These are phyloP conservation scores for Podaxis sp. DNA, from an alignment of 768 basidiomycete species.

Conservation along the genomic window DNA sequence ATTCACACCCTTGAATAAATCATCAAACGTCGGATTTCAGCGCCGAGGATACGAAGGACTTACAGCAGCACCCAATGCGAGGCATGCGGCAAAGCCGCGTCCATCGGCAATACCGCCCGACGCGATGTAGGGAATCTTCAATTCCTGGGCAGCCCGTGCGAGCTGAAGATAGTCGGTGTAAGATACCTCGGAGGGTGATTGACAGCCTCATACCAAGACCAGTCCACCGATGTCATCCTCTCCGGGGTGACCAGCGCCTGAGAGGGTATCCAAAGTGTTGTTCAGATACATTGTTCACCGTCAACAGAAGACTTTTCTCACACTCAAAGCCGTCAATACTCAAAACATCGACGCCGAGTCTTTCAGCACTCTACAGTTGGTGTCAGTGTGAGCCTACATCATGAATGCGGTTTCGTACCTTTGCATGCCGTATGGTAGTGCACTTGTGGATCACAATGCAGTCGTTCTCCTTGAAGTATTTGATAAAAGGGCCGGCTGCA, in stretches of 20 bases:
- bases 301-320: constrained; percentile 27
- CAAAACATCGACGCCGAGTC: constrained; percentile 79
- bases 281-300: background rate
- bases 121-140: constrained; percentile 84
- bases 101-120: constrained; percentile 91
- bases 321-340: constrained; percentile 95
- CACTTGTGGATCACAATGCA: constrained; percentile 90
- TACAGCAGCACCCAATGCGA: constrained; percentile 80
- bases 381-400: background rate
- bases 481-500: constrained; percentile 73
- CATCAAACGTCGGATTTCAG: constrained; percentile 7
- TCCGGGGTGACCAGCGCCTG: constrained; percentile 92
- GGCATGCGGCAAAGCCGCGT: constrained; percentile 76
- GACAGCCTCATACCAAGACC: constrained; percentile 57
- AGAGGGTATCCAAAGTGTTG: constrained; percentile 5
- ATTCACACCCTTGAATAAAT: constrained; percentile 65
- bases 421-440: constrained; percentile 82
- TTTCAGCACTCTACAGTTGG: constrained; percentile 49
- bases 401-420: constrained; percentile 38
- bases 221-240: constrained; percentile 91
- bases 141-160: constrained; percentile 81
- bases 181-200: background rate
- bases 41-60: constrained; percentile 25
- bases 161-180: constrained; percentile 43
- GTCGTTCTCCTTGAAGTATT: constrained; percentile 74